phyloP scores from a whole-genome alignment of 1,284 basidiomycete genomes.

The Sanguinoderma infundibulare region DNA sequence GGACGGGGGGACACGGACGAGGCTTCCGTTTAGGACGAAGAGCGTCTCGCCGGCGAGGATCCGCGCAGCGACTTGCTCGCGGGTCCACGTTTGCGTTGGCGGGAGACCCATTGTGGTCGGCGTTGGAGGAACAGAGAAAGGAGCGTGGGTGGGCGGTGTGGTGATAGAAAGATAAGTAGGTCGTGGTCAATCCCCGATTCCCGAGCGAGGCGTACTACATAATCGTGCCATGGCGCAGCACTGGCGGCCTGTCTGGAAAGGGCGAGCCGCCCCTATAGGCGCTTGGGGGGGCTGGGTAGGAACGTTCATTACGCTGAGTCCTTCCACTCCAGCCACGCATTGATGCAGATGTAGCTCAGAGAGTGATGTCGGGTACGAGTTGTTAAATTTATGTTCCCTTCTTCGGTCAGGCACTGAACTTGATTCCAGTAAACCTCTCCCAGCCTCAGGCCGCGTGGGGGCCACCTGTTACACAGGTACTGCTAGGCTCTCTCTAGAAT shows the following conservation, averaged over 20 bases:
- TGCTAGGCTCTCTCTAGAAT: too few relatives aligned
- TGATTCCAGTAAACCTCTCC: too few relatives aligned
- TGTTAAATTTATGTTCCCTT: too few relatives aligned
- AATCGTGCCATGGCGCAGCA: not conserved
- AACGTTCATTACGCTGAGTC: not conserved
- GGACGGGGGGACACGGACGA: slow-evolving; percentile 81
- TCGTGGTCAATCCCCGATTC: not conserved
- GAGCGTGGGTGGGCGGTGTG: not conserved
- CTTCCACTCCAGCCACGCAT: too few relatives aligned
- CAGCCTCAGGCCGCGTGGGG: too few relatives aligned
- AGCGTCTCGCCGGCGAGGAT: slow-evolving; percentile 83
- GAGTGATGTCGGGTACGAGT: too few relatives aligned
- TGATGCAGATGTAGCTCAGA: too few relatives aligned
- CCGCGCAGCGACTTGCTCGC: slow-evolving; percentile 64
- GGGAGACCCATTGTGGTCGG: slow-evolving; percentile 35
- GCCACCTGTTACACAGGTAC: too few relatives aligned
- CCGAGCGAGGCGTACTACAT: not conserved
- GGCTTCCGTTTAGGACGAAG: slow-evolving; percentile 77
- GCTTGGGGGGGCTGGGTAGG: not conserved
- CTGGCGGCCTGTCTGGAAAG: not conserved
- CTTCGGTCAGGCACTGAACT: too few relatives aligned
- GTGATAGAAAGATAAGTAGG: not conserved
- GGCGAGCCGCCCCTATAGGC: slow-evolving; percentile 6
- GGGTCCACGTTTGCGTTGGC: slow-evolving; percentile 45
- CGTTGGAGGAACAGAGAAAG: not conserved